Evolutionary conservation across 2,329 filamentous ascomycete genomes (phyloP).

Genomic region (Davidsoniella eucalypti): DNA sequence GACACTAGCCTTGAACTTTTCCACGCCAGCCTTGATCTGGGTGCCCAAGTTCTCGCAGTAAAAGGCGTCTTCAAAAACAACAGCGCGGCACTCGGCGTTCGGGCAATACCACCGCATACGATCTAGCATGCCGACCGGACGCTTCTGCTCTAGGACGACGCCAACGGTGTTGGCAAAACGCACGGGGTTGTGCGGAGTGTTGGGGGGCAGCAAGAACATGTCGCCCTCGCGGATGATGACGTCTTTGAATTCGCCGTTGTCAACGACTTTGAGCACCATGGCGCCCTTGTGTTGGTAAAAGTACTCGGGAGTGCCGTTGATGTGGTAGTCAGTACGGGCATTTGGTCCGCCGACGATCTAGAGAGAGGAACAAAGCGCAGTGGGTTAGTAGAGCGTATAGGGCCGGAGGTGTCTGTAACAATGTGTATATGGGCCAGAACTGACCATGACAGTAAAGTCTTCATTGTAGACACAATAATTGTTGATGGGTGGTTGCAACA

Average conservation of each 20-base stretch:
- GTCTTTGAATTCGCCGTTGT: conserved; percentile 65
- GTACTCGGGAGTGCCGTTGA: conserved; percentile 92
- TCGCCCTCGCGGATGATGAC: conserved; percentile 83
- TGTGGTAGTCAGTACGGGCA: conserved; percentile 92
- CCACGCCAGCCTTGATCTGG: conserved; percentile 85
- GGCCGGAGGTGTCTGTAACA: neutral
- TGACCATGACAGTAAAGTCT: conserved; percentile 64
- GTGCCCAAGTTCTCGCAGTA: conserved; percentile 81
- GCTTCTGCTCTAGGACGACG: conserved; percentile 73
- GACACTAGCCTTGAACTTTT: conserved; percentile 54
- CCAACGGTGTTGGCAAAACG: conserved; percentile 90
- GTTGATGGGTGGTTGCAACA: conserved; percentile 86
- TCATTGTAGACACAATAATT: conserved; percentile 95
- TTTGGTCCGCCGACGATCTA: conserved; percentile 91
- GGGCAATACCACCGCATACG: conserved; percentile 81
- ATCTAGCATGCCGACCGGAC: conserved; percentile 56
- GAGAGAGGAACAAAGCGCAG: conserved; percentile 1
- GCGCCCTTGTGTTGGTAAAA: conserved; percentile 93
- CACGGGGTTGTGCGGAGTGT: conserved; percentile 92
- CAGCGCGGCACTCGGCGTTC: conserved; percentile 35
- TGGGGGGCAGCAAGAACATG: conserved; percentile 82
- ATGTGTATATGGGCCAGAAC: neutral
- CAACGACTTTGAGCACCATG: conserved; percentile 87
- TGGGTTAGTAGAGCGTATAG: neutral
- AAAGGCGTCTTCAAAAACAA: conserved; percentile 77